Conservation (phyloP, 768 basidiomycete species). For the Suillus brevipes region DNA sequence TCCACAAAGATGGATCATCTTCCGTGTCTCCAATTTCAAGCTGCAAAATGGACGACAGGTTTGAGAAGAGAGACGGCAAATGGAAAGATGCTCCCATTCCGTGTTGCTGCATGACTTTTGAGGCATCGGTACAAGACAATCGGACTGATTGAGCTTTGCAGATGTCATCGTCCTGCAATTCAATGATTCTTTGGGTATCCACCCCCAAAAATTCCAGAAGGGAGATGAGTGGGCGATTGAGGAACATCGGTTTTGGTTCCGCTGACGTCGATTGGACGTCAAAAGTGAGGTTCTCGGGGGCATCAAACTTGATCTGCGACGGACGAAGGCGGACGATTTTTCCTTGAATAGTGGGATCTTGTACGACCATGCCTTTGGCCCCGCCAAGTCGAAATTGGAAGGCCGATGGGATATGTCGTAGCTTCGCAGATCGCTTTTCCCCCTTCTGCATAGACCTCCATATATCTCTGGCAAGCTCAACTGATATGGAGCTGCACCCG, state of each 20-base stretch:
- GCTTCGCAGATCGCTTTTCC: slow-evolving; percentile 22
- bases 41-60: slow-evolving; percentile 33
- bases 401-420: slow-evolving; percentile 36
- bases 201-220: slow-evolving; percentile 48
- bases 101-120: slow-evolving; percentile 42
- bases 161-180: slow-evolving; percentile 41
- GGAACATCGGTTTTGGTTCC: slow-evolving; percentile 41
- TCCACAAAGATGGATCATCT: slow-evolving; percentile 14
- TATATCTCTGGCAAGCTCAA: slow-evolving; percentile 34
- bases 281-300: slow-evolving; percentile 42
- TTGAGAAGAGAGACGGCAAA: slow-evolving; percentile 44
- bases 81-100: slow-evolving; percentile 48
- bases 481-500: slow-evolving; percentile 50
- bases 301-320: slow-evolving; percentile 69
- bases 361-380: slow-evolving; percentile 48
- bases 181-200: slow-evolving; percentile 31
- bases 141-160: slow-evolving; percentile 35
- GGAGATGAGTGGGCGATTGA: slow-evolving; percentile 50
- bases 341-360: slow-evolving; percentile 39
- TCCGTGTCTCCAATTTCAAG: slow-evolving; percentile 26
- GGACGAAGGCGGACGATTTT: slow-evolving; percentile 39
- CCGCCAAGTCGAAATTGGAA: slow-evolving; percentile 48
- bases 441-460: slow-evolving; percentile 35
- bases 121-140: slow-evolving; percentile 35
- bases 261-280: slow-evolving; percentile 50